Percentiles rank a stretch among this genome's conserved stretches.
phyloP scores from a whole-genome alignment of 148 eudicot genomes.

The Spergularia bocconei region DNA sequence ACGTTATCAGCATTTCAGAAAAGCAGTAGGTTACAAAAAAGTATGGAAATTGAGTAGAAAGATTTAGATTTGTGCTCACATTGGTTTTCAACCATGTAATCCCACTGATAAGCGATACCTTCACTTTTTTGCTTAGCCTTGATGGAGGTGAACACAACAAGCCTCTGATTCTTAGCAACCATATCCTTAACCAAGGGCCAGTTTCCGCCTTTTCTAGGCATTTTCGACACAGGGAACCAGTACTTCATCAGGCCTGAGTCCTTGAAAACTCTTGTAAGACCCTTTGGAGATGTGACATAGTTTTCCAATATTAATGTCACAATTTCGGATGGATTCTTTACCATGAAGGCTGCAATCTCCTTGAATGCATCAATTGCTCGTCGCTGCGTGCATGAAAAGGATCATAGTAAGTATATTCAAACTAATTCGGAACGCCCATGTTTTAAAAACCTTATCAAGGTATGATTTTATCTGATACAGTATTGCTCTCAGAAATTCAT shows the following conservation, averaged over 20 bases:
- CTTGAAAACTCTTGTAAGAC: conserved; percentile 27
- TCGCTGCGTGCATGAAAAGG: neutral
- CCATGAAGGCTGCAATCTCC: conserved; percentile 34
- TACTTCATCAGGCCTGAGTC: conserved; percentile 29
- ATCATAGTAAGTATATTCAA: too few species aligned
- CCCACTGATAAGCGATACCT: conserved; percentile 42
- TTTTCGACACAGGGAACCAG: conserved; percentile 33
- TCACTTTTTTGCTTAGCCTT: conserved; percentile 27
- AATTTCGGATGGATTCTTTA: conserved; percentile 35
- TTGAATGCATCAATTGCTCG: conserved; percentile 29
- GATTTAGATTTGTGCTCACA: conserved; percentile 16
- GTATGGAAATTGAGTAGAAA: neutral
- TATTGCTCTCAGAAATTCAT: too few species aligned
- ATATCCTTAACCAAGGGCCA: conserved; percentile 39
- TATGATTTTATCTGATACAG: too few species aligned
- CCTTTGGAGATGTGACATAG: conserved; percentile 29
- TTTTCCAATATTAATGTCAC: conserved; percentile 40
- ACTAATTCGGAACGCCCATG: too few species aligned
- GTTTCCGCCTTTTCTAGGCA: conserved; percentile 33
- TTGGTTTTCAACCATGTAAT: conserved; percentile 40
- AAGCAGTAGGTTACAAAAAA: neutral
- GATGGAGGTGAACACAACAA: conserved; percentile 33
- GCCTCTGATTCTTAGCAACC: conserved; percentile 35
- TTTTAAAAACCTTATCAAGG: too few species aligned
- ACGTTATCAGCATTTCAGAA: neutral